Evolutionary conservation across 345 rosid species (phyloP).

Genomic region (Cardamine resedifolia): DNA sequence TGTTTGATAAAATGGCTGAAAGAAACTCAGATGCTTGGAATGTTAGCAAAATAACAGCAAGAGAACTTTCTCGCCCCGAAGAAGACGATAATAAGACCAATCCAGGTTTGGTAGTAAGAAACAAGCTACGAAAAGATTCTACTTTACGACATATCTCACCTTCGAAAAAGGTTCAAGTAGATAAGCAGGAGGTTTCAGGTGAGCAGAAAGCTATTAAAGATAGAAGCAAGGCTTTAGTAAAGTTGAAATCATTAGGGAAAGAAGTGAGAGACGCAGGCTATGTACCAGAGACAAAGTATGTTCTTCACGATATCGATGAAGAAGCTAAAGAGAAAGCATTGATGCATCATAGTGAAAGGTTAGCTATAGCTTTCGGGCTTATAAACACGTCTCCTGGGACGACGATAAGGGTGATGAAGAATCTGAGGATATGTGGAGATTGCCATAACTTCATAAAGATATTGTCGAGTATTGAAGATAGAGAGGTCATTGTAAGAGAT

Average conservation of each 20-base stretch:
- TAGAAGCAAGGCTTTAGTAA: slow-evolving; percentile 30
- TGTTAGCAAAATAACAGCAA: not conserved
- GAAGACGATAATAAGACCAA: not conserved
- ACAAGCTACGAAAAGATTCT: not conserved
- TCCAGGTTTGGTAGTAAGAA: not conserved
- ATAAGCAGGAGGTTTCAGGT: not conserved
- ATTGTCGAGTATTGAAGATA: slow-evolving; percentile 47
- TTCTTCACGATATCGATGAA: slow-evolving; percentile 57
- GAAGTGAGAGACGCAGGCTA: slow-evolving; percentile 50
- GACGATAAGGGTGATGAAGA: slow-evolving; percentile 60
- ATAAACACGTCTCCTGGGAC: slow-evolving; percentile 44
- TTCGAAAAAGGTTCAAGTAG: not conserved
- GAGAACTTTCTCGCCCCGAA: not conserved
- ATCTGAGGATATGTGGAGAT: slow-evolving; percentile 58
- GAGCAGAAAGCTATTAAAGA: slow-evolving; percentile 16
- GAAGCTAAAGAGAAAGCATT: slow-evolving; percentile 65
- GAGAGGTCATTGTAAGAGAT: slow-evolving; percentile 58
- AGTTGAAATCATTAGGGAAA: slow-evolving; percentile 31
- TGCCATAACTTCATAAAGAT: slow-evolving; percentile 65
- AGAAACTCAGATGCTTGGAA: slow-evolving; percentile 10
- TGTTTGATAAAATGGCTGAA: not conserved
- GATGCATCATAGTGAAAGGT: slow-evolving; percentile 63
- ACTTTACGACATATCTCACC: not conserved
- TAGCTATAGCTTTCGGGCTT: slow-evolving; percentile 67
- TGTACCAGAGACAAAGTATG: slow-evolving; percentile 57